Evolutionary conservation across 257 asterid genomes (phyloP), one percentile per base, ranked within the genome.

Genomic region (Solanum habrochaites): DNA sequence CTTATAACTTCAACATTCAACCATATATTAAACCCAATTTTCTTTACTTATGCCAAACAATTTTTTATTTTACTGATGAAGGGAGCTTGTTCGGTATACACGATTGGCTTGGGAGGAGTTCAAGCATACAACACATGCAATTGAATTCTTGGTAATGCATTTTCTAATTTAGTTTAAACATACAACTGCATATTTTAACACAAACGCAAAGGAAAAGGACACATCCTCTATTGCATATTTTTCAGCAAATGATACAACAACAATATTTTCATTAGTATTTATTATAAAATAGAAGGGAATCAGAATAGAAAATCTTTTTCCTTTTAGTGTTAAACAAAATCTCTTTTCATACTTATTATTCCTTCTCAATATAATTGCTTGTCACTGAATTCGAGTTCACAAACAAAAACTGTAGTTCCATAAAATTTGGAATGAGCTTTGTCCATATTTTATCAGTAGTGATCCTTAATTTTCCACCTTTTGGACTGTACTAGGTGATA

Each of bases 51-150:
- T 56, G 52, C 83, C 85, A 87, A 97, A 90, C 96, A 96, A 29
- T 49, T 20, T 52, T 64, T 82, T 35, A 31, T 62, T 84, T 83
- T 72, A 90, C 91, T 81, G 42, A 86, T 82, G 81, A 77, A 89
- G 67, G 75, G 40, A 43, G 86, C 39, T 88, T 94, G 84, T 39
- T 47, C 98, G 96, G 99, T 97, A 96, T 90, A 95, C 99, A 90
- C 99, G 99, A 83, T 90, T 98, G 2, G 93, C 99, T 45, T 97
- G 99, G 99, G 99, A 97, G 87, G 99, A 97, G 94, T 98, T 97
- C 90, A 97, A 96, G 90, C 99, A 96, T 89, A 97, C 96, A 88
- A 93, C 99, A 85, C 99, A 97, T 89, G 98, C 99, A 72, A 97
- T 97, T 35, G 99, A 99, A n/a, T 97, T 97, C 92, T 94, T 97